Percentiles rank a stretch among this genome's conserved stretches.
These are phyloP conservation scores for Tilletia indica DNA, from an alignment of 1,284 basidiomycete species.

Conservation along the genomic window DNA sequence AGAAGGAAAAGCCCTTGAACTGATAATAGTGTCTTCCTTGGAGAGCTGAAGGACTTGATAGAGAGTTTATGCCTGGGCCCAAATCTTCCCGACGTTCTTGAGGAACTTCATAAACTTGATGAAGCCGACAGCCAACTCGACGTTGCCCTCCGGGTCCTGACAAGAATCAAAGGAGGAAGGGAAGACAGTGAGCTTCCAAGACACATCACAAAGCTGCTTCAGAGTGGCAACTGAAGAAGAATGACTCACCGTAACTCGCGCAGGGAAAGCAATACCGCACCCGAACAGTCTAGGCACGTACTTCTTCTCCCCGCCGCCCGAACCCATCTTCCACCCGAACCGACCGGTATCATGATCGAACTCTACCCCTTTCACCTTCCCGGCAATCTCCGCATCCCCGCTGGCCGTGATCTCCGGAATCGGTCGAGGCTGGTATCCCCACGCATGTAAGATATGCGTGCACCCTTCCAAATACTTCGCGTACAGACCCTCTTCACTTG, in stretches of 20 bases:
- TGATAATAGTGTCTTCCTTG: too few relatives aligned
- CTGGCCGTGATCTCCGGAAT: constrained; percentile 8
- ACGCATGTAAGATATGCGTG: constrained; percentile 2
- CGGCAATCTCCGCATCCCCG: too few relatives aligned
- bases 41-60: too few relatives aligned
- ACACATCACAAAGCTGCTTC: background rate
- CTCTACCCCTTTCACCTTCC: background rate
- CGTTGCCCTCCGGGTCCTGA: constrained; percentile 23
- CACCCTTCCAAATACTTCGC: background rate
- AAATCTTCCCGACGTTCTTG: constrained; percentile 5
- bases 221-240: background rate
- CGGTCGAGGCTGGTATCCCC: background rate
- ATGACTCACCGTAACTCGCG: constrained; percentile 12
- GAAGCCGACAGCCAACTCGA: constrained; percentile 24
- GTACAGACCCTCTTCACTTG: constrained; percentile 5
- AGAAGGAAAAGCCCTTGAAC: too few relatives aligned
- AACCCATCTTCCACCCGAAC: constrained; percentile 10
- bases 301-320: background rate
- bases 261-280: constrained; percentile 24
- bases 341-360: constrained; percentile 1
- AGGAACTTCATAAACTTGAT: constrained; percentile 26
- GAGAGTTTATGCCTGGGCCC: constrained; percentile 10
- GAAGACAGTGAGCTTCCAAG: too few relatives aligned
- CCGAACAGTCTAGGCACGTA: constrained; percentile 20
- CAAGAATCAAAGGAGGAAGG: background rate